A percentile compares a stretch with the other conserved stretches of the same genome.
phyloP scores from a whole-genome alignment of 1,284 basidiomycete genomes.

The Tilletia horrida region DNA sequence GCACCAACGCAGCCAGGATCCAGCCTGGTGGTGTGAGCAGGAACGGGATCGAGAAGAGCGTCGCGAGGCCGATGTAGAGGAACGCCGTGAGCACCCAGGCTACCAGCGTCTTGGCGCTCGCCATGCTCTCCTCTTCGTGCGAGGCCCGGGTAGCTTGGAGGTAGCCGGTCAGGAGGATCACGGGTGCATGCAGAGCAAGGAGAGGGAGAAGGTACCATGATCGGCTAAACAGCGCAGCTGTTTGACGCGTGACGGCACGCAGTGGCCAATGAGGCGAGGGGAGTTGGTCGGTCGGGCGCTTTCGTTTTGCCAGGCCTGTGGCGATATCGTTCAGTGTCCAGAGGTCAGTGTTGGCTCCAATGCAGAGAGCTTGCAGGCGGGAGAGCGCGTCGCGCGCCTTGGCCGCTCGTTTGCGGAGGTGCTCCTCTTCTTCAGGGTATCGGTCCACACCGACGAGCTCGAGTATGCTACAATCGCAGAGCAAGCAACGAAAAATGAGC shows the following conservation, averaged over 20 bases:
- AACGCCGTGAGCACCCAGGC: neutral
- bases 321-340: constrained; percentile 20
- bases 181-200: constrained; percentile 23
- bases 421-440: neutral
- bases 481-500: no score
- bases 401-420: constrained; percentile 11
- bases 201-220: constrained; percentile 20
- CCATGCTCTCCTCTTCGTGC: constrained; percentile 34
- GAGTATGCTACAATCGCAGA: constrained; percentile 4
- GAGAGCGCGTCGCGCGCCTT: constrained; percentile 17
- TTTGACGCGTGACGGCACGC: neutral
- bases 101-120: constrained; percentile 28
- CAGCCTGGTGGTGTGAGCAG: constrained; percentile 35
- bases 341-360: constrained; percentile 19
- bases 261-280: constrained; percentile 2
- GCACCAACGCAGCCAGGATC: constrained; percentile 29
- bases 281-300: neutral
- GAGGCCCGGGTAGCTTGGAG: constrained; percentile 21
- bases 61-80: constrained; percentile 30
- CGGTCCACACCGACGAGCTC: constrained; percentile 1
- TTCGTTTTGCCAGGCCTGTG: neutral
- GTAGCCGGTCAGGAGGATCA: constrained; percentile 21
- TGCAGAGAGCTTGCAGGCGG: constrained; percentile 13
- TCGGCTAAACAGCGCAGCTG: neutral
- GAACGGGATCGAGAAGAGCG: constrained; percentile 34